Evolutionary conservation across 768 basidiomycete genomes (phyloP).

Genomic region (Boletus sp.): DNA sequence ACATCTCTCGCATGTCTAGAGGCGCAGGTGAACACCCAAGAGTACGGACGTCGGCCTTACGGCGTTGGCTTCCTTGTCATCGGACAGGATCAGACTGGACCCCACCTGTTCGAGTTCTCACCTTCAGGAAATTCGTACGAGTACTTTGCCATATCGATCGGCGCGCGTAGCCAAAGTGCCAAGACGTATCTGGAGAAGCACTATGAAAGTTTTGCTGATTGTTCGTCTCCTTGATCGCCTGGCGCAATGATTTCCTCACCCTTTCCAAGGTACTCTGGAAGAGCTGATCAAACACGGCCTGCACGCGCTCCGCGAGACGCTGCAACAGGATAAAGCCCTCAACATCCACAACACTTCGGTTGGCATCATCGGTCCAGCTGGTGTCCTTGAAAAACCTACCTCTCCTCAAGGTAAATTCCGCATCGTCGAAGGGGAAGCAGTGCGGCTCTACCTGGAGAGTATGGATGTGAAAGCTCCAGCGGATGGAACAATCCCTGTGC

Average conservation of each 20-base stretch:
- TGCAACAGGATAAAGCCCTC: slow-evolving; percentile 98
- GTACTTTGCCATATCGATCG: slow-evolving; percentile 98
- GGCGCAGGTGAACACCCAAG: slow-evolving; percentile 98
- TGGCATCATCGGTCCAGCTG: slow-evolving; percentile 81
- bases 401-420: slow-evolving; percentile 67
- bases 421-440: slow-evolving; percentile 80
- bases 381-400: slow-evolving; percentile 53
- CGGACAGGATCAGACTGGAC: slow-evolving; percentile 93
- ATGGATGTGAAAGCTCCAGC: slow-evolving; percentile 72
- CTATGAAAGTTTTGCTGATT: slow-evolving; percentile 81
- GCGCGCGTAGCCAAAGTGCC: slow-evolving; percentile 95
- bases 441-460: slow-evolving; percentile 70
- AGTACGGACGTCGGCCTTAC: slow-evolving; percentile 95
- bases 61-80: slow-evolving; percentile 99
- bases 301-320: slow-evolving; percentile 91
- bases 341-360: slow-evolving; percentile 92
- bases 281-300: slow-evolving; percentile 91
- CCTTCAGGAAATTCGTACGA: slow-evolving; percentile 97
- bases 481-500: slow-evolving; percentile 37
- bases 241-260: background rate
- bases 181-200: slow-evolving; percentile 98
- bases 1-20: slow-evolving; percentile 47
- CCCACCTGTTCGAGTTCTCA: slow-evolving; percentile 97
- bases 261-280: slow-evolving; percentile 67
- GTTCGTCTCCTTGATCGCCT: slow-evolving; percentile 45